These are phyloP conservation scores for Avena atlantica DNA, from an alignment of 176 grass and related monocot genomes.

Conservation along the genomic window DNA sequence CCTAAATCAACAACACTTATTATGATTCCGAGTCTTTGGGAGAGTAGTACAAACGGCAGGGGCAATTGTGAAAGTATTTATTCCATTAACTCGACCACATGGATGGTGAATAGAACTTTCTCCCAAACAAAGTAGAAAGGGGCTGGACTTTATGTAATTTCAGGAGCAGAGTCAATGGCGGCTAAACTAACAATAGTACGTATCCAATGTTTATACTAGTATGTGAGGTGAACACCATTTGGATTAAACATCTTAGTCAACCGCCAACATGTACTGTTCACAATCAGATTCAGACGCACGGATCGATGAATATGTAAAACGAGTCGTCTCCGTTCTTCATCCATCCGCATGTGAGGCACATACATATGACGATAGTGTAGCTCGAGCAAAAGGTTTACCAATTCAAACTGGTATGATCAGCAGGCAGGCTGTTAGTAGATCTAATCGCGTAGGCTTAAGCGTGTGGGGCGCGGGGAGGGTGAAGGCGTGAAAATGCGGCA, in stretches of 20 bases:
- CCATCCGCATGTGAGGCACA: constrained; percentile 29
- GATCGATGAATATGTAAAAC: constrained; percentile 27
- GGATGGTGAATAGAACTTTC: too few relatives aligned
- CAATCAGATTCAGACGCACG: constrained; percentile 27
- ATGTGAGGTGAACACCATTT: not conserved
- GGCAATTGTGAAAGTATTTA: too few relatives aligned
- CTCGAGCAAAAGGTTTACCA: not conserved
- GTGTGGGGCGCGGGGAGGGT: not conserved
- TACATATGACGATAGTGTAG: not conserved
- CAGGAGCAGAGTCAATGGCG: not conserved
- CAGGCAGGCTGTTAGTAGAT: constrained; percentile 39
- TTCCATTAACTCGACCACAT: too few relatives aligned
- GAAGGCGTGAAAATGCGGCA: not conserved
- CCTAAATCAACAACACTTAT: too few relatives aligned
- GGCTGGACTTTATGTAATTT: too few relatives aligned
- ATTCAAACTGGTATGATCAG: constrained; percentile 9
- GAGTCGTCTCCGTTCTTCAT: not conserved
- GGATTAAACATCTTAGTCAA: constrained; percentile 33
- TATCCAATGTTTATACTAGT: not conserved
- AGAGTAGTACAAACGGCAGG: too few relatives aligned
- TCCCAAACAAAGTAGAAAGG: too few relatives aligned
- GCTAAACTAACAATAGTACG: not conserved
- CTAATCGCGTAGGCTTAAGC: constrained; percentile 14
- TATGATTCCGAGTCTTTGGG: too few relatives aligned
- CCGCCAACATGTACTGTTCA: constrained; percentile 10